Base-by-base conservation (phyloP, 2,329 filamentous ascomycete species). In the Fusarium illudens region DNA sequence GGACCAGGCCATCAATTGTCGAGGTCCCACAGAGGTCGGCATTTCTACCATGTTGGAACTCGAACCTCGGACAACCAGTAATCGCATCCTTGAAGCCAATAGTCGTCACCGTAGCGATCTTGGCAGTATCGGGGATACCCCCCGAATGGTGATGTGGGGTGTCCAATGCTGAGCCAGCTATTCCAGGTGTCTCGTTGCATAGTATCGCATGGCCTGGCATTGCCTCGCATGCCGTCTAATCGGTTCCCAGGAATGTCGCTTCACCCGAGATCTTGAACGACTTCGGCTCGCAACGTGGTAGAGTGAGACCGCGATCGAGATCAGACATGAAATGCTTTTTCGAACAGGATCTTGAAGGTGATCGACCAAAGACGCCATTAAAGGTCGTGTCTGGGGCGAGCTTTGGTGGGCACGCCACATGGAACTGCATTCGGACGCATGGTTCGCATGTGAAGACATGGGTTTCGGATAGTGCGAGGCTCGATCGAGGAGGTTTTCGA, bases 21-120 rank as follows among this genome's bases (percentile, higher is more conserved):
- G 12, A 58, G 64, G 62, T 73, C 54, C 71, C 71, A 72, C 67
- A 50, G 33, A 30, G 33, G 15, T 33, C 19, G 25, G 34, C 30
- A 29, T 60, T 11, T 60, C 50, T 44, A 27, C 39, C 39, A 30
- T 19, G 42, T 39, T 46, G n/a, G 34, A 51, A 33, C 15, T 22
- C 32, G 20, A 27, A 25, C 15, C 20, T 64, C 15, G 51, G 25
- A 50, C 20, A 27, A 19, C 36, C 36, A 25, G 12, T 25, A n/a
- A 25, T 19, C 51, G 25, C 22, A 11, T 56, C 22, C 33, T 11
- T 29, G 6, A 27, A 33, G 17, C 25, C 25, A 42, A 20, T 29
- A 20, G 37, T 17, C 52, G n/a, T 51, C 19, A 48, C 32, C 36
- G 39, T 39, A 25, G 27, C 19, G 8, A 37, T 33, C 39, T 30